A percentile compares a stretch with the other conserved stretches of the same genome.
Evolutionary conservation across 2,329 filamentous ascomycete genomes (phyloP).

Genomic region (Fusarium torreyae): DNA sequence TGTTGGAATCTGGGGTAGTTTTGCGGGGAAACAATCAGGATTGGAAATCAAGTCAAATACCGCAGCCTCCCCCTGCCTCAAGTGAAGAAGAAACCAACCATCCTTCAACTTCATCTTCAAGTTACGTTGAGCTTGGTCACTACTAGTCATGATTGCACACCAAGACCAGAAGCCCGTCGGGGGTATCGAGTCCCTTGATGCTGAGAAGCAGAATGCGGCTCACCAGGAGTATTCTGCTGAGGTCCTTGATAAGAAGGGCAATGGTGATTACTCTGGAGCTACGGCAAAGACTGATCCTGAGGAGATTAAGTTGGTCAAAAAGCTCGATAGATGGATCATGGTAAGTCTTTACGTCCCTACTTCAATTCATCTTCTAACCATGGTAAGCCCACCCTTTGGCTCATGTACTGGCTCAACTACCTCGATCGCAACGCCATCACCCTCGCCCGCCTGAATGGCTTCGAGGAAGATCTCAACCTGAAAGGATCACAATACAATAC

Average conservation of each 20-base stretch:
- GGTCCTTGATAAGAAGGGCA: conserved; percentile 35
- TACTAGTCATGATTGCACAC: conserved; percentile 16
- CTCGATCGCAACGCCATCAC: conserved; percentile 71
- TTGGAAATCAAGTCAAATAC: conserved; percentile 33
- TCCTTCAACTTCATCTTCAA: background rate
- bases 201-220: conserved; percentile 40
- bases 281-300: conserved; percentile 40
- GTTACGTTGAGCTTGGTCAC: background rate
- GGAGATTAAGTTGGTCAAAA: conserved; percentile 41
- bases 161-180: conserved; percentile 23
- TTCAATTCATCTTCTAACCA: background rate
- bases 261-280: conserved; percentile 45
- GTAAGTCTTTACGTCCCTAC: background rate
- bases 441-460: conserved; percentile 67
- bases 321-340: conserved; percentile 43
- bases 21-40: conserved; percentile 27
- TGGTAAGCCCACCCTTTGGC: conserved; percentile 53
- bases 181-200: conserved; percentile 22
- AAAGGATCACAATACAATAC: conserved; percentile 56
- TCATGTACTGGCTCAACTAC: conserved; percentile 60
- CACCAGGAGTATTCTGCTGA: conserved; percentile 41
- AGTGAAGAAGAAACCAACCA: background rate
- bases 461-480: conserved; percentile 68
- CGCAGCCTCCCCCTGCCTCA: conserved; percentile 15
- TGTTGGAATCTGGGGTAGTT: conserved; percentile 36